Evolutionary conservation across 1,284 basidiomycete species (phyloP).

Genomic region (Ustilago lituana): DNA sequence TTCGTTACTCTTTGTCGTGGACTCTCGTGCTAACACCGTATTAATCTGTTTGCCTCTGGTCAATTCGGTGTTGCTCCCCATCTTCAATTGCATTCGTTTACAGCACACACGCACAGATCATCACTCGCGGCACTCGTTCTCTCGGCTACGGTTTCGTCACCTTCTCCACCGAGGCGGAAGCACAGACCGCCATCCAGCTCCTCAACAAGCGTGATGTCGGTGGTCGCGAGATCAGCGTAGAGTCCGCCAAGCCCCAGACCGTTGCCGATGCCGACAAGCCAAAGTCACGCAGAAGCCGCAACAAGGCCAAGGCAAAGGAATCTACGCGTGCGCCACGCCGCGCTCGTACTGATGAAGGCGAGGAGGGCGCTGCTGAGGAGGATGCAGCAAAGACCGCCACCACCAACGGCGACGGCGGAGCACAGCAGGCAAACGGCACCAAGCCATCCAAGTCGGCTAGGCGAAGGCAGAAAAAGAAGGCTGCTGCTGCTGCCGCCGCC

Average conservation of each 20-base stretch:
- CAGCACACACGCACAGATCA: conserved; percentile 59
- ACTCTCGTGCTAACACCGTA: background rate
- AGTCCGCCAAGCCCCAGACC: conserved; percentile 60
- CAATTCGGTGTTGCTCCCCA: background rate
- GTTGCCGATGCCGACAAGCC: conserved; percentile 34
- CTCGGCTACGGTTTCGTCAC: conserved; percentile 65
- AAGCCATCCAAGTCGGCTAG: conserved; percentile 51
- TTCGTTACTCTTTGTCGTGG: background rate
- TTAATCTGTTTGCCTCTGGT: no score
- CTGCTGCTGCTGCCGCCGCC: conserved; percentile 39
- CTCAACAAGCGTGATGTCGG: conserved; percentile 62
- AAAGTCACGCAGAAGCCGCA: conserved; percentile 19
- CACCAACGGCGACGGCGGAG: conserved; percentile 24
- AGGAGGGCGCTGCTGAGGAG: conserved; percentile 53
- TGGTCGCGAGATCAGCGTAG: conserved; percentile 63
- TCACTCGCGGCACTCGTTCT: conserved; percentile 63
- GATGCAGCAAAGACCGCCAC: conserved; percentile 34
- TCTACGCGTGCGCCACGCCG: conserved; percentile 43
- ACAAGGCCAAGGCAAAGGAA: conserved; percentile 34
- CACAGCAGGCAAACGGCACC: conserved; percentile 21
- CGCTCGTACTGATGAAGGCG: conserved; percentile 56
- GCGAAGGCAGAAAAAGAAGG: conserved; percentile 51
- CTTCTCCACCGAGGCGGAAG: conserved; percentile 56
- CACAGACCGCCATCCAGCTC: conserved; percentile 53
- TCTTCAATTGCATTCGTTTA: background rate